Base-by-base conservation (phyloP, 495 filamentous ascomycete genomes). In the Aspergillus nidulans region DNA sequence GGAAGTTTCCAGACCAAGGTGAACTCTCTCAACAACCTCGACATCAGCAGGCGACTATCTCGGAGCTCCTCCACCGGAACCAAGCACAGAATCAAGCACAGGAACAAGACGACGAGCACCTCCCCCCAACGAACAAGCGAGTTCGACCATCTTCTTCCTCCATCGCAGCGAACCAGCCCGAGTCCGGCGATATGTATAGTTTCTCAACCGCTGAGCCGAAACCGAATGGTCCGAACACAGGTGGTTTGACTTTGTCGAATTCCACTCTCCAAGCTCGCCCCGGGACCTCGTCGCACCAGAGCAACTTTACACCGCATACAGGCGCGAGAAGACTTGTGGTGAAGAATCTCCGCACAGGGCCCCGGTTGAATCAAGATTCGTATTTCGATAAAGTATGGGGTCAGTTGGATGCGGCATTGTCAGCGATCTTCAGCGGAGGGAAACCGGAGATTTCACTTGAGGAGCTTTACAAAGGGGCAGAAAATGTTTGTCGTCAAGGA, bases 391-490 rank as follows among this genome's bases (percentile, higher is more conserved):
- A 79, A 51, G 84, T 82, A 2, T 89, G 85, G 82, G 67, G 66
- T 40, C 85, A 91, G 62, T 69, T 97, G 6, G 82, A 90, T 55
- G 73, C 73, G 30, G 90, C 90, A 2, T 74, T 98, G 43, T 71
- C 74, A 4, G 80, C 84, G 16, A 84, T 96, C 13, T 95, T 96
- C 63, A 64, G 73, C 10, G 74, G 80, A 30, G 73, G 78, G 51
- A 79, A 81, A 53, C 79, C 87, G 6, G 69, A 73, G 1, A 77
- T 81, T 55, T 89, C 91, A 12, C 70, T 95, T 40, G 94, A 97
- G 66, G 86, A 90, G 55, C 77, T 98, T 9, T 97, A 97, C 67
- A 81, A 88, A 26, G 90, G 88, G 0, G 88, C 91, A 0, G 92
- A 97, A 75, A 92, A 92, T 63, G 77, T 95, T 0, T 97, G 94